phyloP scores from a whole-genome alignment of 1,284 basidiomycete species.

The Boletellus deceptivus region DNA sequence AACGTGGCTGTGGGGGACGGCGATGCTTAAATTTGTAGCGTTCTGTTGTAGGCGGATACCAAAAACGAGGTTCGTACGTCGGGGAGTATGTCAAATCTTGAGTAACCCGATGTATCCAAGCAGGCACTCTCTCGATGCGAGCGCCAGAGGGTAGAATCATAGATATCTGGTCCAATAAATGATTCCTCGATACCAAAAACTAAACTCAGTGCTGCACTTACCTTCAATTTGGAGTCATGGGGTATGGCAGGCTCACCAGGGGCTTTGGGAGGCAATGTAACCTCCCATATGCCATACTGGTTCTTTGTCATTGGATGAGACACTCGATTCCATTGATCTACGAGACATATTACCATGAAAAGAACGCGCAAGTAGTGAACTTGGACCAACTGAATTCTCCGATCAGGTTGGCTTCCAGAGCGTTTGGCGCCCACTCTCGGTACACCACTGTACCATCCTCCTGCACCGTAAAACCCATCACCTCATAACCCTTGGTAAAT shows the following conservation, averaged over 20 bases:
- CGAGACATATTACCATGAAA: conserved; percentile 4
- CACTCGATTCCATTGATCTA: conserved; percentile 86
- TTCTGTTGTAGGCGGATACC: conserved; percentile 82
- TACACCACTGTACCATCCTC: conserved; percentile 76
- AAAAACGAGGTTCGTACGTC: conserved; percentile 95
- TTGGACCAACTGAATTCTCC: conserved; percentile 90
- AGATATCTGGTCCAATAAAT: conserved; percentile 59
- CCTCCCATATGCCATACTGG: conserved; percentile 92
- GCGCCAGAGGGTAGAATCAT: conserved; percentile 77
- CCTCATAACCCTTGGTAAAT: conserved; percentile 86
- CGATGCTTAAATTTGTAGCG: conserved; percentile 83
- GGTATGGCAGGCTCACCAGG: conserved; percentile 81
- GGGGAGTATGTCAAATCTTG: conserved; percentile 91
- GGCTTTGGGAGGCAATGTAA: conserved; percentile 69
- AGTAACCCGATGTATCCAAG: conserved; percentile 94
- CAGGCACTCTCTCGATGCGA: conserved; percentile 87
- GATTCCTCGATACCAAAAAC: not conserved
- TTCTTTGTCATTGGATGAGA: conserved; percentile 86
- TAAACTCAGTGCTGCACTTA: conserved; percentile 28
- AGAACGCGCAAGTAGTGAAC: not conserved
- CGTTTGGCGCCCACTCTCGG: conserved; percentile 96
- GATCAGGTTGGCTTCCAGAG: conserved; percentile 77
- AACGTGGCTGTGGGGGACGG: conserved; percentile 65
- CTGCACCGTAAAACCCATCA: conserved; percentile 80
- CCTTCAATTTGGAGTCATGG: conserved; percentile 94